Percentiles rank a stretch among this genome's conserved stretches.
Conservation (phyloP, 352 stramenopile species). For the Globisporangium canariense region DNA sequence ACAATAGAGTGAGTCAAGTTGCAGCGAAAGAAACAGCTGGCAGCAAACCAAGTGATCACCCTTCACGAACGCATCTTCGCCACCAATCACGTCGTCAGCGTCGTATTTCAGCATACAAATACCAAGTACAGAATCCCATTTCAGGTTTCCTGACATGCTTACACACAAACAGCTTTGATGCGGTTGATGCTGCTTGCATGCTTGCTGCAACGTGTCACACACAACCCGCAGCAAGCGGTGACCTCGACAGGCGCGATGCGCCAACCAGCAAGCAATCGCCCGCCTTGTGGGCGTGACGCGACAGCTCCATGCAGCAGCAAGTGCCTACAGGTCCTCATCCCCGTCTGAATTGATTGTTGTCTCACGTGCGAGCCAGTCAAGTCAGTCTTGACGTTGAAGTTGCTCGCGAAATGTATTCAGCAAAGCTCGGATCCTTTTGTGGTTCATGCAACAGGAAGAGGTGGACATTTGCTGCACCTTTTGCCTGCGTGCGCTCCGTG, state of each 20-base stretch:
- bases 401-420: too few species aligned
- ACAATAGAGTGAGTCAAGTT: background rate
- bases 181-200: too few species aligned
- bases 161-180: too few species aligned
- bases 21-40: constrained; percentile 6
- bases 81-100: background rate
- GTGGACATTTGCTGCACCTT: too few species aligned
- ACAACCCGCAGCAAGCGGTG: background rate
- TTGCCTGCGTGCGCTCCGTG: too few species aligned
- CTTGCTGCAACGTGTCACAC: background rate
- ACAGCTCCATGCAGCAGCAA: too few species aligned
- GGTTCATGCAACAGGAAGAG: too few species aligned
- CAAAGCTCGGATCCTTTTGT: too few species aligned
- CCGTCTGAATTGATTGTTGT: too few species aligned
- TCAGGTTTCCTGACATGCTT: background rate
- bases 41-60: background rate
- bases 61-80: background rate
- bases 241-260: background rate
- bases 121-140: background rate
- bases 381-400: too few species aligned
- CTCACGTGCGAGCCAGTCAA: too few species aligned
- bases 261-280: background rate
- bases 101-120: background rate
- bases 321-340: too few species aligned
- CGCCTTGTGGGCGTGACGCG: background rate